Percentiles rank a stretch among this genome's conserved stretches.
These are phyloP conservation scores for Mortierella sp. DNA, from an alignment of 371 early-diverging fungal genomes.

Conservation along the genomic window DNA sequence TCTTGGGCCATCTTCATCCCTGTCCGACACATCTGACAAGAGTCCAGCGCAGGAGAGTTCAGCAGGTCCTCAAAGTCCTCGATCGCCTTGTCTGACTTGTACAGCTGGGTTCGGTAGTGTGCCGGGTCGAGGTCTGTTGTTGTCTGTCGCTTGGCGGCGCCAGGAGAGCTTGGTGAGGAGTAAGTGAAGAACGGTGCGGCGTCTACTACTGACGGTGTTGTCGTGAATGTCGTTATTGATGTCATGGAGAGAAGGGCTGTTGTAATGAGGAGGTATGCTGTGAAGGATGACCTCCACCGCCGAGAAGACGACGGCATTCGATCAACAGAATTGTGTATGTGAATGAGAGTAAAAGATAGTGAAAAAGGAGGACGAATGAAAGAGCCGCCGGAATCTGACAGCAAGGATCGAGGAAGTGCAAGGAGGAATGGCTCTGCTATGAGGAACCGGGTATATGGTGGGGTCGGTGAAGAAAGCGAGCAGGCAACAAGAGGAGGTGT, in stretches of 20 bases:
- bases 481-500: background rate
- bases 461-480: background rate
- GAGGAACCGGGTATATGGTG: background rate
- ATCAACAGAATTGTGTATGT: background rate
- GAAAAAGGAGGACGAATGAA: background rate
- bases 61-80: constrained; percentile 39
- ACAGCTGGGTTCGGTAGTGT: constrained; percentile 25
- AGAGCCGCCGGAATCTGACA: background rate
- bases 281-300: background rate
- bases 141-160: background rate
- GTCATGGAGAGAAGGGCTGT: background rate
- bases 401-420: background rate
- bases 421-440: background rate
- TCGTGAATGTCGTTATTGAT: background rate
- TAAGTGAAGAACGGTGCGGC: background rate
- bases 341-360: background rate
- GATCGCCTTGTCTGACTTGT: constrained; percentile 32
- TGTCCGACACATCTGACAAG: constrained; percentile 54
- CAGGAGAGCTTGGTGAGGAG: background rate
- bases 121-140: constrained; percentile 7
- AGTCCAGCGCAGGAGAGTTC: constrained; percentile 40
- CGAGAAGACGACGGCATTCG: background rate
- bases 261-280: background rate
- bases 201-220: background rate
- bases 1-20: constrained; percentile 40